A percentile compares a stretch with the other conserved stretches of the same genome.
Conservation (phyloP, 176 grass and related monocot genomes). For the Eleusine indica region DNA sequence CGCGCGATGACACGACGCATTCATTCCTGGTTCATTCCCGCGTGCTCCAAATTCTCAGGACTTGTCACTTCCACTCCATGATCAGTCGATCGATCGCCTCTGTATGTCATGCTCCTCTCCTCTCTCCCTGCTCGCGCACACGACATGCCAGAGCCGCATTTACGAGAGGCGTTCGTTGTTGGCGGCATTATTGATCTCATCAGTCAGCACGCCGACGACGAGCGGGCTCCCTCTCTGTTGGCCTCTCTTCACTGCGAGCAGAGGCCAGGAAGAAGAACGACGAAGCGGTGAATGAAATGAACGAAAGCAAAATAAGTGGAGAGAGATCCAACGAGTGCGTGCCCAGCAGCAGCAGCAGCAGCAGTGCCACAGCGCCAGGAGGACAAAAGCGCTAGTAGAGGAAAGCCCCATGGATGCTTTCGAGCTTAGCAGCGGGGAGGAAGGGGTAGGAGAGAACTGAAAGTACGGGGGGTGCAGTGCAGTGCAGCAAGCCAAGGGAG, state of each 20-base stretch:
- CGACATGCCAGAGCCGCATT: not conserved
- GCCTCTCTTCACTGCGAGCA: not conserved
- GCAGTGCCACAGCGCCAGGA: not conserved
- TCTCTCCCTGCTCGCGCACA: not conserved
- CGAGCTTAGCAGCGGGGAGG: slow-evolving; percentile 2
- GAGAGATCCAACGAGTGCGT: not conserved
- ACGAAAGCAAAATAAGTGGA: not conserved
- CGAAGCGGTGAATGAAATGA: slow-evolving; percentile 8
- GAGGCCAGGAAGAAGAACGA: not conserved
- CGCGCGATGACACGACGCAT: slow-evolving; percentile 16
- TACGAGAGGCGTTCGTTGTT: not conserved
- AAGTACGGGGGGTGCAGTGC: slow-evolving; percentile 17
- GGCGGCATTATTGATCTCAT: not conserved
- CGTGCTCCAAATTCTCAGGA: slow-evolving; percentile 36
- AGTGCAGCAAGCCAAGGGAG: not conserved
- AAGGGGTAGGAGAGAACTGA: slow-evolving; percentile 1
- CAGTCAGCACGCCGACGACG: too few relatives aligned
- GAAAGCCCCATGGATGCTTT: not conserved
- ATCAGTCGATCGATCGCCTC: not conserved
- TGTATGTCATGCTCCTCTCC: not conserved
- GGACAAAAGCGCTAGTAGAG: not conserved
- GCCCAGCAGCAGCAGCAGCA: not conserved
- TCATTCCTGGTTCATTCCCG: not conserved
- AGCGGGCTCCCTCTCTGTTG: too few relatives aligned
- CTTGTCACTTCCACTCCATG: slow-evolving; percentile 46